Evolutionary conservation across 2,329 filamentous ascomycete species (phyloP), one percentile per base, ranked within the genome.

Genomic region (Amylocarpus encephaloides): DNA sequence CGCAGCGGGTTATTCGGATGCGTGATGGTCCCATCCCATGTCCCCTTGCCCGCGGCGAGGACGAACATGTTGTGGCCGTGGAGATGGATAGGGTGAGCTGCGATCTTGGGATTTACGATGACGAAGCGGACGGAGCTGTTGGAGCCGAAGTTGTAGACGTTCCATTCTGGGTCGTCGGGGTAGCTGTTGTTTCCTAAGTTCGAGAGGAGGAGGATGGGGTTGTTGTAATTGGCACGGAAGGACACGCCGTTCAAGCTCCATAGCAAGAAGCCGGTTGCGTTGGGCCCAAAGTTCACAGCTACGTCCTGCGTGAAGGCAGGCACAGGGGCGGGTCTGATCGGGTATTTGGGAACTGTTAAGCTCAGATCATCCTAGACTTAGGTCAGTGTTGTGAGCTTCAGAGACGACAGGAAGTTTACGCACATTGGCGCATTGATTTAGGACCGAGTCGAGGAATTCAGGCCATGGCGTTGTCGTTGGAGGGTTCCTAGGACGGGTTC

Each of bases 61-160:
- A 88, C 68, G 62, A 79, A 83, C 70, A 87, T 83, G 68, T 88
- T 84, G 66, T 84, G 79, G 13, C 82, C 82, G 68, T 88, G 83
- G 2, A 86, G 65, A 66, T 87, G 83, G 65, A 87, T 82, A 0
- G 83, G 81, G 58, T 87, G 26, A 3, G 29, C 12, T 78, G 69
- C 65, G 9, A 34, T 22, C 7, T 32, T 29, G 11, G 39, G 32
- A 41, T 75, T 74, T 58, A 80, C 71, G 2, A 86, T 61, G 16
- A 80, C 68, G 16, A 86, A 71, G 61, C 48, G 32, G 5, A 43
- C n/a, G 16, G 43, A 46, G 7, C 33, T 46, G 32, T 41, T 43
- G 6, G 40, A 38, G 32, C 47, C 40, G 42, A 44, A 43, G 34
- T 43, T 40, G 16, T 49, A 40, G 11, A 49, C 34, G 19, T 49